A percentile compares a stretch with the other conserved stretches of the same genome.
Evolutionary conservation across 2,329 filamentous ascomycete genomes (phyloP).

Genomic region (Cladophialophora psammophila): DNA sequence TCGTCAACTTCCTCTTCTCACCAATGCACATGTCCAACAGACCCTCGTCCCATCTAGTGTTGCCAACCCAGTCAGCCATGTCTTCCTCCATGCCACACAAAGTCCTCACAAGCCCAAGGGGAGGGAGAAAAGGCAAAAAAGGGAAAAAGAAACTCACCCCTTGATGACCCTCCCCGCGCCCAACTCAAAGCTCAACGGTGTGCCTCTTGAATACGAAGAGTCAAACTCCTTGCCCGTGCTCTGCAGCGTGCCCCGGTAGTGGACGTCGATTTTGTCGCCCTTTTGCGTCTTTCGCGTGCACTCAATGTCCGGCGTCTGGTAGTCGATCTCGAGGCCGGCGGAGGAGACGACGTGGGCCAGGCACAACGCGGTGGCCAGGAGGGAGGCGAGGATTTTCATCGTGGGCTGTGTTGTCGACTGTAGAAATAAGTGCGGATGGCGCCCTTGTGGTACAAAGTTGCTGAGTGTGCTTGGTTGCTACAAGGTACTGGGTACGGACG

Average conservation of each 20-base stretch:
- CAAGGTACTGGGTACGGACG: neutral
- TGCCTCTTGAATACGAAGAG: slow-evolving; percentile 76
- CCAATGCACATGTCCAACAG: slow-evolving; percentile 94
- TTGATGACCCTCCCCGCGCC: slow-evolving; percentile 86
- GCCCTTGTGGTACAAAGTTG: neutral
- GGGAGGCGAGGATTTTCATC: slow-evolving; percentile 32
- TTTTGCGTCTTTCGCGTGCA: slow-evolving; percentile 79
- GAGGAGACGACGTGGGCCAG: slow-evolving; percentile 50
- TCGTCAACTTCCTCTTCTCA: slow-evolving; percentile 87
- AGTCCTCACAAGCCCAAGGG: neutral
- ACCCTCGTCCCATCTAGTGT: slow-evolving; percentile 77
- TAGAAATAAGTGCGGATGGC: neutral
- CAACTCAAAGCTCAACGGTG: slow-evolving; percentile 79
- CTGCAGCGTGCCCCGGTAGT: slow-evolving; percentile 85
- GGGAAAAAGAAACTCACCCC: slow-evolving; percentile 65
- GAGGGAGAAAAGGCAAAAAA: neutral
- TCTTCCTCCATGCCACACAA: neutral
- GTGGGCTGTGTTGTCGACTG: slow-evolving; percentile 1
- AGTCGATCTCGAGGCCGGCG: slow-evolving; percentile 76
- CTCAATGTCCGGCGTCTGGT: slow-evolving; percentile 70
- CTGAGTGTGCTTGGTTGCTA: neutral
- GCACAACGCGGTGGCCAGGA: slow-evolving; percentile 48
- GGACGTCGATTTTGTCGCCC: slow-evolving; percentile 82
- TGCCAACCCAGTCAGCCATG: neutral
- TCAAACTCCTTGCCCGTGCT: slow-evolving; percentile 81